Evolutionary conservation across 169 alveolate species (phyloP).

Genomic region (Hepatocystis sp.): DNA sequence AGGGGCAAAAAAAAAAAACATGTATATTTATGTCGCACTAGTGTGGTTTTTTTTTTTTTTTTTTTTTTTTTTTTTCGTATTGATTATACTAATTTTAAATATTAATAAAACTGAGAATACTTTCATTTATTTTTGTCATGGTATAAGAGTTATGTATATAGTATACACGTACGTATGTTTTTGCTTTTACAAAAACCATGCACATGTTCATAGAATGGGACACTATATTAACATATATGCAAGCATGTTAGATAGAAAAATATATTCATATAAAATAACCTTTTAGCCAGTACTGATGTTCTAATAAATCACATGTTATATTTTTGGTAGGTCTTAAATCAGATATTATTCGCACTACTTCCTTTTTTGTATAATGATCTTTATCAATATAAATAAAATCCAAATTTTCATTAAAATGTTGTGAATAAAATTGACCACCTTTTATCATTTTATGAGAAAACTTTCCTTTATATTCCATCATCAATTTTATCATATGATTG

Average conservation of each 20-base stretch:
- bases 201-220: too few species aligned
- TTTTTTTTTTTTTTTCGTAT: not conserved
- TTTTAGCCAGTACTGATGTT: slow-evolving; percentile 83
- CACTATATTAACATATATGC: too few species aligned
- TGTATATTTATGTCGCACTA: not conserved
- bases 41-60: not conserved
- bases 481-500: slow-evolving; percentile 96
- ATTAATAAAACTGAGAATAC: slow-evolving; percentile 55
- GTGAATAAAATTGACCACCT: slow-evolving; percentile 88
- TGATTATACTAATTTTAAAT: too few species aligned
- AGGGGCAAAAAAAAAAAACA: not conserved
- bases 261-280: slow-evolving; percentile 75
- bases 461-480: slow-evolving; percentile 96
- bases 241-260: too few species aligned
- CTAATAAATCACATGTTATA: slow-evolving; percentile 85
- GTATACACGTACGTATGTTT: too few species aligned
- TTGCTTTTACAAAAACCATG: too few species aligned
- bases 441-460: slow-evolving; percentile 93
- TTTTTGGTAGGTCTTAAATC: slow-evolving; percentile 87
- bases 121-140: not conserved
- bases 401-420: slow-evolving; percentile 90
- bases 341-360: slow-evolving; percentile 81
- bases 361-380: slow-evolving; percentile 88
- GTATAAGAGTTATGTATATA: too few species aligned
- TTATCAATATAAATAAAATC: slow-evolving; percentile 83